Base-by-base conservation (phyloP, 2,329 filamentous ascomycete genomes). In the Calonectria naviculata region DNA sequence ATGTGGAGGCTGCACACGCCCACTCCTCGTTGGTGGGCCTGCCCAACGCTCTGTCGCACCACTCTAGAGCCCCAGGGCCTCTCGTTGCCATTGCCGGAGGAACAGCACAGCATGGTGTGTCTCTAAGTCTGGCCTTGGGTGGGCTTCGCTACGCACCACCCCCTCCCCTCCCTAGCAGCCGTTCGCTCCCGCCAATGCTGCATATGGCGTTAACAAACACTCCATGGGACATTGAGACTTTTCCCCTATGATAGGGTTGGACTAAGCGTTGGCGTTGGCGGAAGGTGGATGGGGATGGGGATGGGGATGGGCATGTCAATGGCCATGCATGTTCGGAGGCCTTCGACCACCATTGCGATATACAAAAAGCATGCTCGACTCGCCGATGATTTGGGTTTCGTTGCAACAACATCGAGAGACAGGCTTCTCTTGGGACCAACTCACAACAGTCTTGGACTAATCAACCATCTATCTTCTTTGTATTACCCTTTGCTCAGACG, bases 341-440 rank as follows among this genome's bases (percentile, higher is more conserved):
- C 76, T 78, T 78, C 76, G 72, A 72, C 69, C 31, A 68, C 64
- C 65, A 72, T 78, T 67, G 73, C 72, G 75, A 78, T 79, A 78
- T 79, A 79, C 78, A 79, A 78, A 79, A 79, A 77, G 78, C 75
- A 76, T 78, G 73, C 71, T 67, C 61, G 56, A 70, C 56, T 74
- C 75, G 56, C 60, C 49, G 24, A 74, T 71, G 70, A 61, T 68
- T 73, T 49, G 63, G 36, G 24, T 19, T 67, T 67, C 56, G 41
- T 65, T 58, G 41, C 47, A 65, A 60, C 70, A 66, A 66, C 56
- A 78, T 77, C 75, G 61, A 76, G 77, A 75, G 75, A 75, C 76
- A 72, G 76, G 76, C 71, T 78, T 78, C 76, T 78, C 70, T 75
- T 47, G 63, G 46, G 56, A 70, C 52, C 29, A 28, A 61, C 56